A percentile compares a stretch with the other conserved stretches of the same genome.
Conservation (phyloP, 306 rosid species). For the Mimosa pudica region DNA sequence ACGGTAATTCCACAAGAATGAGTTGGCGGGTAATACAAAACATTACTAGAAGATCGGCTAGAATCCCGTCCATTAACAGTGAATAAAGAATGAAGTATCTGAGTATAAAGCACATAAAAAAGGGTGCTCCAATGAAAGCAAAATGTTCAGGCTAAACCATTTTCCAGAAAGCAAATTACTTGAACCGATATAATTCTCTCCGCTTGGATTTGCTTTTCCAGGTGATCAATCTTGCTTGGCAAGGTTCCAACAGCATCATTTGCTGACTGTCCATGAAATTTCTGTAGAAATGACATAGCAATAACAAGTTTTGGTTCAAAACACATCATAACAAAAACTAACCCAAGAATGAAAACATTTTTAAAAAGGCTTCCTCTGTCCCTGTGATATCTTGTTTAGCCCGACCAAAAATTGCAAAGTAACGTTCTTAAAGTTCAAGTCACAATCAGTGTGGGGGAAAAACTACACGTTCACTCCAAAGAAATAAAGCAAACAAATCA, state of each 20-base stretch:
- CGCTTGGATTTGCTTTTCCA: slow-evolving; percentile 74
- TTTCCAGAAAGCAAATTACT: slow-evolving; percentile 44
- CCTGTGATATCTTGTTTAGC: not conserved
- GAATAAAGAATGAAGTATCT: slow-evolving; percentile 4
- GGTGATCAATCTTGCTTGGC: slow-evolving; percentile 65
- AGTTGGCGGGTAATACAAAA: not conserved
- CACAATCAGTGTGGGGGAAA: slow-evolving; percentile 12
- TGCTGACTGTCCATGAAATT: slow-evolving; percentile 46
- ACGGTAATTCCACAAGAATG: slow-evolving; percentile 4
- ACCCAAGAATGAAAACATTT: not conserved
- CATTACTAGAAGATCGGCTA: slow-evolving; percentile 7
- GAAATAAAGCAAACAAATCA: slow-evolving; percentile 15
- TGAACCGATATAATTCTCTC: slow-evolving; percentile 61
- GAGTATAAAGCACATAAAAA: slow-evolving; percentile 8
- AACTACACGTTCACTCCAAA: not conserved
- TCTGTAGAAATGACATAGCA: slow-evolving; percentile 38
- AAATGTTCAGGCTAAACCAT: not conserved
- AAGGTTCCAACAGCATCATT: slow-evolving; percentile 51
- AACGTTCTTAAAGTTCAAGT: slow-evolving; percentile 29
- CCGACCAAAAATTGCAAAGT: not conserved
- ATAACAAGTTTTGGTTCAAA: not conserved
- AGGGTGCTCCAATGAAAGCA: not conserved
- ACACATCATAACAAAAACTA: not conserved
- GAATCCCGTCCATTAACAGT: not conserved
- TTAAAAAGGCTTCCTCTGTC: slow-evolving; percentile 7